Evolutionary conservation across 2,329 filamentous ascomycete genomes (phyloP).

Genomic region (Chrysoporthe deuterocubensis): DNA sequence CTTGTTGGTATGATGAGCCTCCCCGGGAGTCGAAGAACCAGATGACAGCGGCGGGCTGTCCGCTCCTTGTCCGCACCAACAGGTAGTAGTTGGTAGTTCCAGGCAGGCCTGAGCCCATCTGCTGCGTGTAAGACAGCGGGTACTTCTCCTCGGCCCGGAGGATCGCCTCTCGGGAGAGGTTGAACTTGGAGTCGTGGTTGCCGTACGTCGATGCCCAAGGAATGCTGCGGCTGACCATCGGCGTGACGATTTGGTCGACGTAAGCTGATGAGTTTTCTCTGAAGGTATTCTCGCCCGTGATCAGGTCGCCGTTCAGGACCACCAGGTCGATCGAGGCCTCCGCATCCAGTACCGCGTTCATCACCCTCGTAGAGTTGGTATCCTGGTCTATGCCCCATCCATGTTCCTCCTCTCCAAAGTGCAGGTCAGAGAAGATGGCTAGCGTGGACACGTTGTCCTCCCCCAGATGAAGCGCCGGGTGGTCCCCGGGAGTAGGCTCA

Average conservation of each 20-base stretch:
- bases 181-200: conserved; percentile 69
- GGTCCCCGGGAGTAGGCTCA: background rate
- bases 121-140: conserved; percentile 30
- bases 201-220: conserved; percentile 72
- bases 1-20: conserved; percentile 54
- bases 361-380: conserved; percentile 57
- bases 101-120: conserved; percentile 43
- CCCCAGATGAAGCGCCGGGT: conserved; percentile 8
- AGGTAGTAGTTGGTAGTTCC: conserved; percentile 55
- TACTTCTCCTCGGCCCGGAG: conserved; percentile 39
- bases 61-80: conserved; percentile 38
- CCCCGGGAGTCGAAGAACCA: conserved; percentile 76
- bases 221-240: conserved; percentile 58
- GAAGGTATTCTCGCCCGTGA: conserved; percentile 68
- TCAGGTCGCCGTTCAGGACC: conserved; percentile 72
- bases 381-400: conserved; percentile 54
- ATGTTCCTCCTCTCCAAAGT: conserved; percentile 55
- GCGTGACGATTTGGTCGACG: conserved; percentile 62
- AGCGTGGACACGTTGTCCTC: conserved; percentile 27
- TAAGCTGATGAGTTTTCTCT: conserved; percentile 60
- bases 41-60: conserved; percentile 45
- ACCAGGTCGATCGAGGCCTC: conserved; percentile 63
- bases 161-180: conserved; percentile 54
- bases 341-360: conserved; percentile 59
- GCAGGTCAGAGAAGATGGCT: conserved; percentile 58